phyloP scores from a whole-genome alignment of 768 basidiomycete species.

The Pleurotus giganteus region DNA sequence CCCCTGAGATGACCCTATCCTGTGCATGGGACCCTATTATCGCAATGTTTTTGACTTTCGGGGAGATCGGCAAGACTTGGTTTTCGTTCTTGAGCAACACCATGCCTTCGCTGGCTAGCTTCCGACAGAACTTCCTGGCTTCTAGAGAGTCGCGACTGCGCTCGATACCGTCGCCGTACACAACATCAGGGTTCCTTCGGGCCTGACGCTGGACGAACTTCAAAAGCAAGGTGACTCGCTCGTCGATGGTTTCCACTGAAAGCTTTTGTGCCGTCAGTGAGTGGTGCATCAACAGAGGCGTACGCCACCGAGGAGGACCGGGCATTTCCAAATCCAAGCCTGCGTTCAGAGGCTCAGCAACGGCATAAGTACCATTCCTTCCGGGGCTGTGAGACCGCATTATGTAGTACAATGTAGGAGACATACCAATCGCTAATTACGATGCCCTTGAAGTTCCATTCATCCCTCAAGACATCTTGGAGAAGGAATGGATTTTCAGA shows the following conservation, averaged over 20 bases:
- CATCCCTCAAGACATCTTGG: conserved; percentile 61
- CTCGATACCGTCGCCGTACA: conserved; percentile 8
- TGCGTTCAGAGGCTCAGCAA: conserved; percentile 67
- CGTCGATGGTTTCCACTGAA: neutral
- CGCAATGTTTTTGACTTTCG: conserved; percentile 46
- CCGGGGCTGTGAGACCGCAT: neutral
- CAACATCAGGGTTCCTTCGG: conserved; percentile 1
- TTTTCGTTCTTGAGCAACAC: conserved; percentile 66
- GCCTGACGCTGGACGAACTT: conserved; percentile 5
- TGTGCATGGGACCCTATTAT: conserved; percentile 71
- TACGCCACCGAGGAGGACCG: conserved; percentile 70
- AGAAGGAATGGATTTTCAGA: conserved; percentile 66
- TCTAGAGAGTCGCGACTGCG: conserved; percentile 33
- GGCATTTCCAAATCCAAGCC: conserved; percentile 82
- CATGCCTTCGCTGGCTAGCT: conserved; percentile 58
- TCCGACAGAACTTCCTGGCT: conserved; percentile 49
- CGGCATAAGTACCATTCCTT: conserved; percentile 73
- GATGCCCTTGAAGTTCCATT: conserved; percentile 71
- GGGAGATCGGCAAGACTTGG: conserved; percentile 52
- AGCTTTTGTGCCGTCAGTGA: conserved; percentile 15
- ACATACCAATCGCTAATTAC: conserved; percentile 78
- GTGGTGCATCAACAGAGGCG: conserved; percentile 34
- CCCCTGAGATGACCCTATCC: conserved; percentile 66
- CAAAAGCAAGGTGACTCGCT: conserved; percentile 3
- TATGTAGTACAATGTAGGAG: neutral